Evolutionary conservation across 23 red algal species (phyloP).

Genomic region (Cyanidioschyzon merolae): DNA sequence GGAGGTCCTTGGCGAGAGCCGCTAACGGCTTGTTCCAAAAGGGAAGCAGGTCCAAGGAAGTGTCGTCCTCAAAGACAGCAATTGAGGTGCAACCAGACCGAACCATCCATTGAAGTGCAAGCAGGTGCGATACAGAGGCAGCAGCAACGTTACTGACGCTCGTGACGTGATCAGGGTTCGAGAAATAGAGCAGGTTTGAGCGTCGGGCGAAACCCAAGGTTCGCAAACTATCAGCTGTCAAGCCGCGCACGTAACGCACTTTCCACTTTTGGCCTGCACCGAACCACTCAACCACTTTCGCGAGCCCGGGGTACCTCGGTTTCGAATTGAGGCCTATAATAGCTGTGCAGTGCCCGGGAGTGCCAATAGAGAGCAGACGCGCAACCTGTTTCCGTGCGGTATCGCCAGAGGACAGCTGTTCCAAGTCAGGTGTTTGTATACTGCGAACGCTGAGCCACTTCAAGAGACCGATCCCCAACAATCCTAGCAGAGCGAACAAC

Average conservation of each 20-base stretch:
- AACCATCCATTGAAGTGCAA: not conserved
- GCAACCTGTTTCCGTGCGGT: not conserved
- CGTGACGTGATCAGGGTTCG: not conserved
- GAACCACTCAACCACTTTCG: constrained; percentile 5
- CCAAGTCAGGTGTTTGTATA: not conserved
- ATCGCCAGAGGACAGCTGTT: not conserved
- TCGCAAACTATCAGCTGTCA: not conserved
- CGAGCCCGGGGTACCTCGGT: not conserved
- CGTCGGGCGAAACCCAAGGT: not conserved
- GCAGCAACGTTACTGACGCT: not conserved
- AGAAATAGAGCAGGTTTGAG: not conserved
- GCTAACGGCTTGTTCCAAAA: not conserved
- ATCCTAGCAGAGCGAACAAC: not conserved
- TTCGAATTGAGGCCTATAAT: not conserved
- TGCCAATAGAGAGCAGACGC: not conserved
- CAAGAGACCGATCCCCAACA: not conserved
- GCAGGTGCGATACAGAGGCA: constrained; percentile 7
- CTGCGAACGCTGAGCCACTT: not conserved
- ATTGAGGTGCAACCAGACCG: not conserved
- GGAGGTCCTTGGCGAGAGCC: not conserved
- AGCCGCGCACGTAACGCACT: not conserved
- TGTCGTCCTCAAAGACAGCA: constrained; percentile 13
- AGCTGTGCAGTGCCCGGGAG: constrained; percentile 6
- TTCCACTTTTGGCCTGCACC: not conserved
- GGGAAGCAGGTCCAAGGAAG: not conserved